Evolutionary conservation across 2,329 filamentous ascomycete genomes (phyloP), one percentile per base, ranked within the genome.

Genomic region (Rachicladosporium sp.): DNA sequence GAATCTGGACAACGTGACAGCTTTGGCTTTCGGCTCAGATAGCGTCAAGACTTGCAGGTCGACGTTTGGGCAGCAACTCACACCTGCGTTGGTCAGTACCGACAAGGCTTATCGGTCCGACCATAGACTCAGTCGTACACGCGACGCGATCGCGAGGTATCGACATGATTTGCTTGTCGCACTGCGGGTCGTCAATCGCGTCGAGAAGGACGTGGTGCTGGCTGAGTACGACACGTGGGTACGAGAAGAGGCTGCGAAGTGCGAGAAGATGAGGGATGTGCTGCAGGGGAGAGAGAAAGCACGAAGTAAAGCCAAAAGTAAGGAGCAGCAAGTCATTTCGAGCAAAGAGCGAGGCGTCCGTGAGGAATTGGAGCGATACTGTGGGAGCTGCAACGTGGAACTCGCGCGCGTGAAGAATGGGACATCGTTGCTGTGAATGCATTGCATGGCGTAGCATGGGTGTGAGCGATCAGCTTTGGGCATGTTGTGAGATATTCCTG

Each of bases 141-240:
- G 89, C 7, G 83, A 93, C 60, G 75, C 80, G 15, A 74, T 98
- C 0, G 89, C 83, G 1, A 69, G 76, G 2, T 91, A 95, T 58
- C 74, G 91, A 2, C 86, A 98, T 58, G 87, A 96, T 55, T 68
- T 98, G 12, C 66, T 96, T 2, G 88, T 98, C 4, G 87, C 88
- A 4, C 78, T 96, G 67, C 78, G 88, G 4, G 76, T 95, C 2
- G 80, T 96, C 44, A 95, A 96, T 61, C 80, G 74, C 42, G 78
- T 96, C 21, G 91, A 96, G 67, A 73, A 74, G 43, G 87, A 95
- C 59, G 80, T 94, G 58, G 62, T 96, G 39, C 74, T 78, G 53
- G 81, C 82, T 1, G 89, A 95, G 60, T 98, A 87, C 80, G 88
- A 94, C 64, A 83, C 84, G 47, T 98, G 89, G 88, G 71, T 96